Base-by-base conservation (phyloP, 148 eudicot genomes). In the Pouteria glomerata region DNA sequence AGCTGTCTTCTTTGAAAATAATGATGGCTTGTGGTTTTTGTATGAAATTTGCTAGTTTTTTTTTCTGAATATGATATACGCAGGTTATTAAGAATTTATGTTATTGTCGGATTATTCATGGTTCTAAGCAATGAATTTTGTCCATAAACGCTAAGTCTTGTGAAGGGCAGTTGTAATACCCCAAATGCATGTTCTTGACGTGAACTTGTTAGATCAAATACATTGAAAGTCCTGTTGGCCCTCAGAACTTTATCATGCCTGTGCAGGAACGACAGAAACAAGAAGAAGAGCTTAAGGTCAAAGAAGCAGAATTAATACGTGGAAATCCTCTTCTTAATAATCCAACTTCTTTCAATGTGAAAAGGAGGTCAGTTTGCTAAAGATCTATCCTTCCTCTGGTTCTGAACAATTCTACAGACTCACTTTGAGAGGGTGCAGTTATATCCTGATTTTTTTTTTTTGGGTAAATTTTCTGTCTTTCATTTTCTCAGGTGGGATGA, bases 271-370 rank as follows among this genome's bases (percentile, higher is more conserved):
- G 84, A 31, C 75, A 81, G 71, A 66, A 74, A 73, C 96, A 88
- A 77, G 96, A 85, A 73, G 97, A 95, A 66, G 92, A 92, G 80
- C 83, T 95, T 57, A 90, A 92, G 79, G 85, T 69, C 31, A 95
- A 95, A 78, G 99, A 95, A 77, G 97, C 96, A 37, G 97, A 95
- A 75, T 77, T 92, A 69, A 74, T 95, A 77, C 82, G 89, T 4
- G 99, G 99, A 70, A 92, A 95, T 70, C 99, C 99, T 56, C 80
- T 95, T 78, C 84, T 95, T 3, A 88, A 81, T 71, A 81, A 76
- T 65, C 89, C 97, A 42, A 82, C 96, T 58, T 88, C 86, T 71
- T 95, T 95, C 68, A 92, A 72, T 71, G 99, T 95, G 58, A 95
- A 95, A 81, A 84, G 99, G 73, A 95, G 99, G 98, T 95, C 68